Evolutionary conservation across 768 basidiomycete genomes (phyloP).

Genomic region (Trametes gibbosa): DNA sequence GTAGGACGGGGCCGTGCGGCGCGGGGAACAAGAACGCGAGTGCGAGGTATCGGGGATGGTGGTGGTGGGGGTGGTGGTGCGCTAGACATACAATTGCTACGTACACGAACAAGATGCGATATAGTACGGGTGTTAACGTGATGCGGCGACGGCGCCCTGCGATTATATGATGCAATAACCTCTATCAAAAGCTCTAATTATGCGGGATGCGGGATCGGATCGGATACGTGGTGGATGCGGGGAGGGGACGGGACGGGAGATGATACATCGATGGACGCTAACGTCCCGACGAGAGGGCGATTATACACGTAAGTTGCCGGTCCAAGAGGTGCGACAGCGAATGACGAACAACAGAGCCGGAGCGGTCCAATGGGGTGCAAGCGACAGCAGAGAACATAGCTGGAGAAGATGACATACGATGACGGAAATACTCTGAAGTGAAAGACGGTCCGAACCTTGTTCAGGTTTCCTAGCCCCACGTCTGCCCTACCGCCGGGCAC

Average conservation of each 20-base stretch:
- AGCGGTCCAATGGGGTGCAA: slow-evolving; percentile 15
- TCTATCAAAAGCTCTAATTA: slow-evolving; percentile 17
- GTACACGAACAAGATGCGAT: slow-evolving; percentile 12
- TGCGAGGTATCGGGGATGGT: not conserved
- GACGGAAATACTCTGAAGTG: slow-evolving; percentile 10
- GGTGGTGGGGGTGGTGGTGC: not conserved
- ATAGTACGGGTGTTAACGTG: slow-evolving; percentile 17
- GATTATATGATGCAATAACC: slow-evolving; percentile 17
- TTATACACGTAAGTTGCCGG: slow-evolving; percentile 19
- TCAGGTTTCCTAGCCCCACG: slow-evolving; percentile 6
- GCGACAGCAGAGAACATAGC: slow-evolving; percentile 8
- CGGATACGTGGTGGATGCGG: slow-evolving; percentile 15
- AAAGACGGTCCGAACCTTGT: slow-evolving; percentile 14
- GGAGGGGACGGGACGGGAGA: not conserved
- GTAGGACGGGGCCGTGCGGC: slow-evolving; percentile 3
- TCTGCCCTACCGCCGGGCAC: not conserved
- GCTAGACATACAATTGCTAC: slow-evolving; percentile 18
- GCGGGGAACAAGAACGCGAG: slow-evolving; percentile 5
- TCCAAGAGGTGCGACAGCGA: slow-evolving; percentile 16
- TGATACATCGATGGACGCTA: slow-evolving; percentile 18
- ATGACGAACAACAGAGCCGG: slow-evolving; percentile 8
- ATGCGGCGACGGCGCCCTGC: slow-evolving; percentile 4
- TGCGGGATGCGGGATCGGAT: slow-evolving; percentile 13
- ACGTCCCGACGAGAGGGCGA: not conserved
- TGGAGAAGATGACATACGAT: slow-evolving; percentile 14